These are phyloP conservation scores for Paspalum vaginatum DNA, from an alignment of 176 grass and related monocot species.

Conservation along the genomic window DNA sequence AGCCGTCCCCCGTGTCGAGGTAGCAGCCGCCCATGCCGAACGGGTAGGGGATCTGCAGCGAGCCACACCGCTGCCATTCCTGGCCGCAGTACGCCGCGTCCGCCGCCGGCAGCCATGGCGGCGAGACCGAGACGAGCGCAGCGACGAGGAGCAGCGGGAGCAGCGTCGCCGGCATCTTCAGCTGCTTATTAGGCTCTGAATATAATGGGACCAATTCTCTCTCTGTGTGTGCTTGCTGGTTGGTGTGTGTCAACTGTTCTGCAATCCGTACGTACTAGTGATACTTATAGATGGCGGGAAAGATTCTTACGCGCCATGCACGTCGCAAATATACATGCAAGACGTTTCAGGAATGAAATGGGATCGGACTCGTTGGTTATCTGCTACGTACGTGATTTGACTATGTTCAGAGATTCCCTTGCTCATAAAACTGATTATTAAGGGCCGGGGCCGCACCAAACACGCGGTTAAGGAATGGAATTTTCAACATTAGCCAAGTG, in stretches of 20 bases:
- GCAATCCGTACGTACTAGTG: not conserved
- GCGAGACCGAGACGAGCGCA: not conserved
- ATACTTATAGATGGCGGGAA: not conserved
- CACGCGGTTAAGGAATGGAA: no score
- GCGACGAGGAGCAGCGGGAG: not conserved
- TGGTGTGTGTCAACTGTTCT: not conserved
- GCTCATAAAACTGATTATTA: no score
- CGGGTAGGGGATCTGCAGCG: constrained; percentile 44
- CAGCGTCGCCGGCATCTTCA: not conserved
- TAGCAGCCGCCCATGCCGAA: constrained; percentile 66
- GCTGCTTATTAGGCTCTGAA: not conserved
- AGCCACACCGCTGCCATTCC: constrained; percentile 46
- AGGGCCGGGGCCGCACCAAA: no score
- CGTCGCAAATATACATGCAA: no score
- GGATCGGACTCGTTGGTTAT: no score
- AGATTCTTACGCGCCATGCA: not conserved
- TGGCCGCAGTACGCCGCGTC: not conserved
- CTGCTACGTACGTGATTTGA: no score
- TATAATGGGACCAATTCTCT: no score
- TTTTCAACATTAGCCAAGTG: no score
- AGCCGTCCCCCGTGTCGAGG: not conserved
- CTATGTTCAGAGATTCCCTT: no score
- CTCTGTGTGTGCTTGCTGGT: no score
- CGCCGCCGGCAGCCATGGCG: not conserved
- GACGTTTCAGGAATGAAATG: no score